Evolutionary conservation across 495 filamentous ascomycete species (phyloP).

Genomic region (Daldinia caldariorum): DNA sequence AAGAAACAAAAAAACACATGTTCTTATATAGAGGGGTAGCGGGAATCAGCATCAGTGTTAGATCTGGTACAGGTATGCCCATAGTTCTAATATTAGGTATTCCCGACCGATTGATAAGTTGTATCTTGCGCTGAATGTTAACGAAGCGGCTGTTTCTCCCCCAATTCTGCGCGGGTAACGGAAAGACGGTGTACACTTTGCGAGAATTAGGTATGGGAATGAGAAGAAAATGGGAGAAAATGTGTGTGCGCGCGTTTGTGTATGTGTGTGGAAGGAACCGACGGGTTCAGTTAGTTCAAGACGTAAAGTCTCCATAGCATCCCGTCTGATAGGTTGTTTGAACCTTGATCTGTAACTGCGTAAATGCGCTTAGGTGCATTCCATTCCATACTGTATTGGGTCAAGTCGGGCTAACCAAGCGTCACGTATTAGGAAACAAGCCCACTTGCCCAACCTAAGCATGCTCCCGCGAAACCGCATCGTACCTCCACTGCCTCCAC

Average conservation of each 20-base stretch:
- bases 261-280: constrained; percentile 1
- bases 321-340: constrained; percentile 16
- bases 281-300: neutral
- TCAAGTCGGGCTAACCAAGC: constrained; percentile 19
- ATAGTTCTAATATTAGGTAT: neutral
- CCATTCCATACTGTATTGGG: constrained; percentile 33
- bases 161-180: neutral
- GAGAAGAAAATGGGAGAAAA: neutral
- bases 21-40: constrained; percentile 11
- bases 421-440: constrained; percentile 30
- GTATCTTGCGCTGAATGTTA: neutral
- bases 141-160: neutral
- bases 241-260: neutral
- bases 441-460: constrained; percentile 15
- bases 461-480: constrained; percentile 31
- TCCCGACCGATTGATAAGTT: neutral
- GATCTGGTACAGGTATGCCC: constrained; percentile 5
- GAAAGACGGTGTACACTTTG: constrained; percentile 8
- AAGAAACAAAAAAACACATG: constrained; percentile 22
- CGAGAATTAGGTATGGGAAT: constrained; percentile 5
- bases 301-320: constrained; percentile 17
- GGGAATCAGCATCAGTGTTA: neutral
- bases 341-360: constrained; percentile 8
- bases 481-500: constrained; percentile 8
- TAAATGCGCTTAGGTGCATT: constrained; percentile 19